Evolutionary conservation across 768 basidiomycete species (phyloP).

Genomic region (Leccinum subgranulosum): DNA sequence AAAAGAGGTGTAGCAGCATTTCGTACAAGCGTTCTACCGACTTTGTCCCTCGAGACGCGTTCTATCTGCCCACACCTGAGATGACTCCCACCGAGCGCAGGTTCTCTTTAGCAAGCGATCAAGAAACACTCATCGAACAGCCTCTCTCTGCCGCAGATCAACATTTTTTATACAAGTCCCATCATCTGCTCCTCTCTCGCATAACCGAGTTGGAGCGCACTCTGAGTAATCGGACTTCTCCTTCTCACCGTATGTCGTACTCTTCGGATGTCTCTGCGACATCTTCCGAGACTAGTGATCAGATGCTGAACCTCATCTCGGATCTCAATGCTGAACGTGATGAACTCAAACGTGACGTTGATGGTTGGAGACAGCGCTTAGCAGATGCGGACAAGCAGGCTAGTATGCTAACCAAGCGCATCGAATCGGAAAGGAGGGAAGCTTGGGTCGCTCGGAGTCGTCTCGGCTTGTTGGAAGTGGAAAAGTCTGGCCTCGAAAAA

Average conservation of each 20-base stretch:
- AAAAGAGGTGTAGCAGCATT: slow-evolving; percentile 64
- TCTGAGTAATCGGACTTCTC: slow-evolving; percentile 41
- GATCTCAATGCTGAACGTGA: slow-evolving; percentile 89
- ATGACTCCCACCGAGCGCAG: slow-evolving; percentile 61
- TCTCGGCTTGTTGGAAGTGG: slow-evolving; percentile 60
- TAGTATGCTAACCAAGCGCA: slow-evolving; percentile 58
- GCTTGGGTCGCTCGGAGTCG: slow-evolving; percentile 82
- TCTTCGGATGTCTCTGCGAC: slow-evolving; percentile 40
- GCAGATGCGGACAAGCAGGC: slow-evolving; percentile 72
- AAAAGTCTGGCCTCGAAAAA: slow-evolving; percentile 57
- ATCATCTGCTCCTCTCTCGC: slow-evolving; percentile 76
- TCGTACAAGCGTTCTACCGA: slow-evolving; percentile 59
- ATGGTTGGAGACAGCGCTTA: slow-evolving; percentile 81
- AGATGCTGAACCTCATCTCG: slow-evolving; percentile 70
- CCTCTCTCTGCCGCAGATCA: slow-evolving; percentile 74
- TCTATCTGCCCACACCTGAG: slow-evolving; percentile 69
- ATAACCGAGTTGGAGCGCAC: slow-evolving; percentile 80
- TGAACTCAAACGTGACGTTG: slow-evolving; percentile 82
- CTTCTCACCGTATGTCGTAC: slow-evolving; percentile 51
- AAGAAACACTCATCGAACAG: slow-evolving; percentile 27
- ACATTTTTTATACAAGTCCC: slow-evolving; percentile 83
- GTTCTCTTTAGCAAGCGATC: slow-evolving; percentile 33
- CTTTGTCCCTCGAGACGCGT: slow-evolving; percentile 32
- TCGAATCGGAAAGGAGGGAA: slow-evolving; percentile 78
- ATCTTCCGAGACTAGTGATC: slow-evolving; percentile 60